Evolutionary conservation across 768 basidiomycete species (phyloP).

Genomic region (Russula brevipes): DNA sequence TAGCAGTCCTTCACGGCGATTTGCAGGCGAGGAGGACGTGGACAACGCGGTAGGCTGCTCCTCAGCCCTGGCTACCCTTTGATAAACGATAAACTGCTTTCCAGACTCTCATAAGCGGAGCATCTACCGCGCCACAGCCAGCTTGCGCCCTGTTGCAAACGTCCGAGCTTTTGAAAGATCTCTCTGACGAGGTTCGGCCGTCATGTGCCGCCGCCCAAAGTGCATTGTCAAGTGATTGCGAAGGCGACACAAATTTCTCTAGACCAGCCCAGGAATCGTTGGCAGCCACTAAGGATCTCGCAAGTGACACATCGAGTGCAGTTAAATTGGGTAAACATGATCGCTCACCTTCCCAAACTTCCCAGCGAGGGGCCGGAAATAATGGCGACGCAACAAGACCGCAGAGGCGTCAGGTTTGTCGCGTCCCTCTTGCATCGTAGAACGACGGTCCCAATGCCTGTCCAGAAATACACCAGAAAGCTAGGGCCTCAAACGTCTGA

Average conservation of each 20-base stretch:
- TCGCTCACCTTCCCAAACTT: constrained; percentile 31
- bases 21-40: constrained; percentile 25
- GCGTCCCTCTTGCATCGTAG: neutral
- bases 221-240: neutral
- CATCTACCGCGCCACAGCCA: neutral
- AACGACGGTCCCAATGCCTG: neutral
- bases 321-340: constrained; percentile 8
- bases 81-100: neutral
- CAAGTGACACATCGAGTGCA: neutral
- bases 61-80: neutral
- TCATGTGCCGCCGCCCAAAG: neutral
- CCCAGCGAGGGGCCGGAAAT: constrained; percentile 28
- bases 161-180: neutral
- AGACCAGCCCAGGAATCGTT: neutral
- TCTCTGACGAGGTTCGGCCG: neutral
- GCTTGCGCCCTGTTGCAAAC: neutral
- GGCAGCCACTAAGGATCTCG: neutral
- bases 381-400: constrained; percentile 7
- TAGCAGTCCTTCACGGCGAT: constrained; percentile 27
- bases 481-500: constrained; percentile 9
- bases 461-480: constrained; percentile 14
- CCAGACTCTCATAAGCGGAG: neutral
- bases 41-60: constrained; percentile 26
- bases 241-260: neutral
- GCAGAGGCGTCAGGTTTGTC: constrained; percentile 16